Evolutionary conservation across 306 rosid species (phyloP).

Genomic region (Chamaecrista fasciculata): DNA sequence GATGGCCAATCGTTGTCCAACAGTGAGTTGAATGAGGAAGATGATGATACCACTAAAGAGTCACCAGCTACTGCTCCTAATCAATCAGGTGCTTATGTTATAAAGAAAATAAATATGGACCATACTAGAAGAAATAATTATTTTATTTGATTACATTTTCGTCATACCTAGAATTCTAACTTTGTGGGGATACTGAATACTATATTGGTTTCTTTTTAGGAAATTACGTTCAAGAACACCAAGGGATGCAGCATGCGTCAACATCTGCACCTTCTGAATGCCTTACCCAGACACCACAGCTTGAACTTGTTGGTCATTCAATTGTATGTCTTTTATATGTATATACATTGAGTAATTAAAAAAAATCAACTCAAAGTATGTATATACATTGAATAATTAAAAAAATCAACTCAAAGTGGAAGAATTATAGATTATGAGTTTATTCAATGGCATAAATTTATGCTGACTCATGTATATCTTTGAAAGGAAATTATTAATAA

Average conservation of each 20-base stretch:
- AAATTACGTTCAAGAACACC: slow-evolving; percentile 58
- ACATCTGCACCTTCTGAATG: slow-evolving; percentile 54
- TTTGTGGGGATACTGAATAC: slow-evolving; percentile 6
- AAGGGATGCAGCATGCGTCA: slow-evolving; percentile 49
- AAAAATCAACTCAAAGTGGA: slow-evolving; percentile 13
- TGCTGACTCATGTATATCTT: slow-evolving; percentile 21
- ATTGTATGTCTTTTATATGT: slow-evolving; percentile 52
- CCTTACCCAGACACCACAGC: slow-evolving; percentile 62
- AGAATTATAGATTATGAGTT: background rate
- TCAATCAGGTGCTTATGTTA: slow-evolving; percentile 56
- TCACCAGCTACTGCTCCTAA: slow-evolving; percentile 51
- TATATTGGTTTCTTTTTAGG: slow-evolving; percentile 33
- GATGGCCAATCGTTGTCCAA: slow-evolving; percentile 76
- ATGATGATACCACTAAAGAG: slow-evolving; percentile 63
- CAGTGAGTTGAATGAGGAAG: slow-evolving; percentile 67
- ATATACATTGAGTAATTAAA: background rate
- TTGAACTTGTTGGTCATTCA: slow-evolving; percentile 96
- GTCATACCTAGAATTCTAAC: background rate
- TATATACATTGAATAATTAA: background rate
- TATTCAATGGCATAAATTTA: background rate
- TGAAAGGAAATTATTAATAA: slow-evolving; percentile 20
- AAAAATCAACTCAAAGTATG: background rate
- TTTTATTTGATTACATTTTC: background rate
- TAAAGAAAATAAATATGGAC: slow-evolving; percentile 3
- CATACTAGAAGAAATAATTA: background rate